Conservation (phyloP, 306 rosid species). For the Inga oerstediana region DNA sequence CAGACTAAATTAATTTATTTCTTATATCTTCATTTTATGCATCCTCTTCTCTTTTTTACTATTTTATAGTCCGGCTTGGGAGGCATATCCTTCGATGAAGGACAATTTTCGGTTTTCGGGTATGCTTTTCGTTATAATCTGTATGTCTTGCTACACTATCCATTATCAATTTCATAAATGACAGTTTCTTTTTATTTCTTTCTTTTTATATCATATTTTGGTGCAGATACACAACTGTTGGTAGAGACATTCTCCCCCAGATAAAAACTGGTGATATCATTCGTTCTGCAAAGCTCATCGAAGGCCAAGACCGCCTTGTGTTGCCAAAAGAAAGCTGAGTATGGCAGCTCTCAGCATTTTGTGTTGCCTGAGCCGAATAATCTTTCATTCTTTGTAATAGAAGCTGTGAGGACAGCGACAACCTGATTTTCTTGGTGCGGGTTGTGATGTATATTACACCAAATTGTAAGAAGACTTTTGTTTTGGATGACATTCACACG, state of each 20-base stretch:
- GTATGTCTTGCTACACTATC: not conserved
- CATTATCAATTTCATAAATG: not conserved
- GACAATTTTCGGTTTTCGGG: constrained; percentile 97
- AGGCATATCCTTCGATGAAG: constrained; percentile 97
- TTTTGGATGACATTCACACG: not conserved
- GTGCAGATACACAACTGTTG: constrained; percentile 70
- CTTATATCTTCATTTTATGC: not conserved
- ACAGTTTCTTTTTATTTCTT: not conserved
- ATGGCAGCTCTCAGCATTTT: constrained; percentile 21
- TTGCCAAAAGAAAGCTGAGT: constrained; percentile 66
- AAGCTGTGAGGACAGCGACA: constrained; percentile 31
- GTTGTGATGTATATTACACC: constrained; percentile 43
- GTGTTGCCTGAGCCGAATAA: constrained; percentile 8
- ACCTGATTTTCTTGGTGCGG: constrained; percentile 61
- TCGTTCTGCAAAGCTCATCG: constrained; percentile 74
- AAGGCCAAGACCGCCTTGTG: constrained; percentile 80
- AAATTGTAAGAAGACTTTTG: not conserved
- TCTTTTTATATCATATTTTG: not conserved
- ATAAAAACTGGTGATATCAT: constrained; percentile 85
- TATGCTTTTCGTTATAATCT: constrained; percentile 31
- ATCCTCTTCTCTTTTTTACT: constrained; percentile 1
- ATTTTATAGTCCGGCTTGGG: constrained; percentile 87
- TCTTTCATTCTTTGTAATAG: constrained; percentile 49
- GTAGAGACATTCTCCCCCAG: constrained; percentile 86
- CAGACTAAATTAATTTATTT: constrained; percentile 3